These are phyloP conservation scores for Botrytis hyacinthi DNA, from an alignment of 2,329 filamentous ascomycete genomes.

Conservation along the genomic window DNA sequence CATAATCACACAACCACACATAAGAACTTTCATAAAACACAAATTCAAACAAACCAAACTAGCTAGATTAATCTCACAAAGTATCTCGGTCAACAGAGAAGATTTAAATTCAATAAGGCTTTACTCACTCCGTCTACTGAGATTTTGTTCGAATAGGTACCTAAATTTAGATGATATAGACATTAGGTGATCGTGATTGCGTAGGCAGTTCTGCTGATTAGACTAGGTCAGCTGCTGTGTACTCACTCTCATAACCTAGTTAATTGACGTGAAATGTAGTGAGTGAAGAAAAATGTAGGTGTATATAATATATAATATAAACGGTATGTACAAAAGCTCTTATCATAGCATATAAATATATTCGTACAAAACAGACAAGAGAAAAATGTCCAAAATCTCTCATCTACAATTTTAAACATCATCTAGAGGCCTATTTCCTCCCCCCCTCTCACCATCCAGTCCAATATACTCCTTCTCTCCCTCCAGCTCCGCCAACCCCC, in stretches of 20 bases:
- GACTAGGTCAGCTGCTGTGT: too few relatives aligned
- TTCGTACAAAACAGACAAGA: neutral
- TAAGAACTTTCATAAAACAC: too few relatives aligned
- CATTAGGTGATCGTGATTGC: fast-evolving
- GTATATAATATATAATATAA: neutral
- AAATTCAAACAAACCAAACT: too few relatives aligned
- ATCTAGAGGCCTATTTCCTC: neutral
- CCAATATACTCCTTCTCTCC: neutral
- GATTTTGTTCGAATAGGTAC: too few relatives aligned
- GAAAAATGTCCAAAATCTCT: neutral
- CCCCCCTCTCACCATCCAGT: neutral
- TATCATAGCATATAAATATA: neutral
- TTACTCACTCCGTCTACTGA: too few relatives aligned
- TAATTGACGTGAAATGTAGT: neutral
- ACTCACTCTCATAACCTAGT: too few relatives aligned
- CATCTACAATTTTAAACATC: neutral
- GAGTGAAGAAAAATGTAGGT: neutral
- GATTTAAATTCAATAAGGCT: too few relatives aligned
- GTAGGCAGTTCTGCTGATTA: too few relatives aligned
- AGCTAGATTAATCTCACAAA: too few relatives aligned
- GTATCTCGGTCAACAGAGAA: too few relatives aligned
- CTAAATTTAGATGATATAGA: too few relatives aligned
- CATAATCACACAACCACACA: too few relatives aligned
- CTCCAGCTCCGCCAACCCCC: neutral
- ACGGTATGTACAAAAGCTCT: neutral